These are phyloP conservation scores for Calonectria leucothoes DNA, from an alignment of 2,329 filamentous ascomycete genomes.

Conservation along the genomic window DNA sequence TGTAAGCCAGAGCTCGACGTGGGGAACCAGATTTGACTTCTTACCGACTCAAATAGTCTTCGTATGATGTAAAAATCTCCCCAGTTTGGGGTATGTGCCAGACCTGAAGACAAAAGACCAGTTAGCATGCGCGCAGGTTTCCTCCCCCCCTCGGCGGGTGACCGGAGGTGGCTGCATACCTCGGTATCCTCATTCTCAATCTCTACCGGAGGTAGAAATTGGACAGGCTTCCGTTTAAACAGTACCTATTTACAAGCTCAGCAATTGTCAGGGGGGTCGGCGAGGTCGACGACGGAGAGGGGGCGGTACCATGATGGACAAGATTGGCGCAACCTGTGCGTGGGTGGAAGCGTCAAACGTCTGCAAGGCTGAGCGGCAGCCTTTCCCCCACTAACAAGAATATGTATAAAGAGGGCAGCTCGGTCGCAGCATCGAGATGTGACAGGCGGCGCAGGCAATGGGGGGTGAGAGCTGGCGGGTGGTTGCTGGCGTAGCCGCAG, in stretches of 20 bases:
- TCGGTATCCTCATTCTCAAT: conserved; percentile 86
- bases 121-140: conserved; percentile 24
- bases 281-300: neutral
- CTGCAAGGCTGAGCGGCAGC: conserved; percentile 42
- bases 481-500: conserved; percentile 27
- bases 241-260: conserved; percentile 73
- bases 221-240: conserved; percentile 95
- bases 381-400: conserved; percentile 43
- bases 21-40: conserved; percentile 45
- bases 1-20: conserved; percentile 26
- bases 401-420: conserved; percentile 23
- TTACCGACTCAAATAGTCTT: conserved; percentile 86
- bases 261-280: conserved; percentile 15
- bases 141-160: conserved; percentile 1
- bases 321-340: conserved; percentile 31
- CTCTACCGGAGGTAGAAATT: conserved; percentile 77
- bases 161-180: conserved; percentile 61
- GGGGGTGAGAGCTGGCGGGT: conserved; percentile 17
- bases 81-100: conserved; percentile 93
- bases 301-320: conserved; percentile 37
- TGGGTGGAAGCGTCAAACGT: conserved; percentile 28
- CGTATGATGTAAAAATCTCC: conserved; percentile 90
- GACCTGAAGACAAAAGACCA: conserved; percentile 66
- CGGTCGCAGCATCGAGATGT: conserved; percentile 35
- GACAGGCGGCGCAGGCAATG: conserved; percentile 16